Evolutionary conservation across 129 eudicot genomes (phyloP).

Genomic region (Centrapalus pauciflorus): DNA sequence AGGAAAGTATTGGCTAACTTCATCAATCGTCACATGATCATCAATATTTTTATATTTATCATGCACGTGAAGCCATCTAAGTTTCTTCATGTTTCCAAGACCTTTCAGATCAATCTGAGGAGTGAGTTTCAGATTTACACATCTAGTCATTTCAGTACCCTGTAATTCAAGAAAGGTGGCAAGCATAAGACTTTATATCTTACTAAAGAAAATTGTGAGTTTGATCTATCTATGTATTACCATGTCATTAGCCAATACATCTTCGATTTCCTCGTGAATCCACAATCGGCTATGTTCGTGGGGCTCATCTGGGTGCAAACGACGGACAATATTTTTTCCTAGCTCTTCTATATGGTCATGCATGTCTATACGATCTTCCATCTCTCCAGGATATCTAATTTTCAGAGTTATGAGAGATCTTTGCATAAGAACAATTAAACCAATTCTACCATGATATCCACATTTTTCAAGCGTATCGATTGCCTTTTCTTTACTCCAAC

Average conservation of each 20-base stretch:
- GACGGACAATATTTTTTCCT: conserved; percentile 8
- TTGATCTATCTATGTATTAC: not conserved
- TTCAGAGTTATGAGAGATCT: not conserved
- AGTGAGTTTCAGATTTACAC: not conserved
- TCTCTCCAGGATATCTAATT: no score
- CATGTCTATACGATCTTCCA: not conserved
- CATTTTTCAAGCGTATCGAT: not conserved
- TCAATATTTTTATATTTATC: no score
- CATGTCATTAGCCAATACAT: not conserved
- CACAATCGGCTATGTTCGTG: conserved; percentile 13
- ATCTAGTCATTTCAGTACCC: conserved; percentile 2
- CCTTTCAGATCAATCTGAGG: not conserved
- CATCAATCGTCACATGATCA: no score
- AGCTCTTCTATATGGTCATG: conserved; percentile 3
- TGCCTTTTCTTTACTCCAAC: not conserved
- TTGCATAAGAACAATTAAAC: not conserved
- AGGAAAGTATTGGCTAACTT: not conserved
- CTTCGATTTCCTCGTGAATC: not conserved
- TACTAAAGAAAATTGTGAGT: not conserved
- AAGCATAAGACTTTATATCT: not conserved
- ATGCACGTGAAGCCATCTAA: not conserved
- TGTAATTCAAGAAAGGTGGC: not conserved
- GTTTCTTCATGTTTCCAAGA: not conserved
- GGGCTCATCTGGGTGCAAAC: not conserved
- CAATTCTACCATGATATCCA: not conserved